A percentile compares a stretch with the other conserved stretches of the same genome.
These are phyloP conservation scores for Vigna reflexopilosa DNA, from an alignment of 306 rosid genomes.

Conservation along the genomic window DNA sequence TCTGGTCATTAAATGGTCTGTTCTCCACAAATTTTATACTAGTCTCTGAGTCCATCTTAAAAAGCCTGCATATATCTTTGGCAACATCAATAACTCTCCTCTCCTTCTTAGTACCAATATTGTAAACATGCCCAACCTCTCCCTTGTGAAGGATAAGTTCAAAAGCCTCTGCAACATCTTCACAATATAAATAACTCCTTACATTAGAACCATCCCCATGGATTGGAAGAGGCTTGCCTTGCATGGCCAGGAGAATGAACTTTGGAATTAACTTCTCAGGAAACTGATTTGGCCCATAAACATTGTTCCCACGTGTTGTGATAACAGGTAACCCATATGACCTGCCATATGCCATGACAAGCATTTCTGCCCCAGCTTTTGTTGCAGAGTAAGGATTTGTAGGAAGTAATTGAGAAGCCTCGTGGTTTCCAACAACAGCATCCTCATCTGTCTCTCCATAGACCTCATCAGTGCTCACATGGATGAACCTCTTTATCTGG, in stretches of 20 bases:
- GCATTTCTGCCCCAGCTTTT: slow-evolving; percentile 97
- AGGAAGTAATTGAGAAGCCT: slow-evolving; percentile 93
- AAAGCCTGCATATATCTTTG: slow-evolving; percentile 76
- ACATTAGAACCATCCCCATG: slow-evolving; percentile 95
- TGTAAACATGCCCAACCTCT: slow-evolving; percentile 96
- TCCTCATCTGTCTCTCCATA: slow-evolving; percentile 96
- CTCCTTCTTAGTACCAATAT: slow-evolving; percentile 85
- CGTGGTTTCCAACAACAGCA: slow-evolving; percentile 92
- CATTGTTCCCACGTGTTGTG: slow-evolving; percentile 93
- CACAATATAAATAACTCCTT: slow-evolving; percentile 89
- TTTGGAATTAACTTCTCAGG: slow-evolving; percentile 91
- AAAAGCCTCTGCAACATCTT: slow-evolving; percentile 96
- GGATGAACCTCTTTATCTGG: slow-evolving; percentile 88
- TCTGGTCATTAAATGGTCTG: slow-evolving; percentile 91
- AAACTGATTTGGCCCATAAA: slow-evolving; percentile 91
- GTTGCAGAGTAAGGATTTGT: slow-evolving; percentile 95
- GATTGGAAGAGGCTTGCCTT: slow-evolving; percentile 89
- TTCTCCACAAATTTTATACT: slow-evolving; percentile 86
- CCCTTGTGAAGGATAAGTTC: slow-evolving; percentile 92
- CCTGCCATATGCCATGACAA: slow-evolving; percentile 94
- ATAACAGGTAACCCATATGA: slow-evolving; percentile 89
- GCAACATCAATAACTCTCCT: slow-evolving; percentile 95
- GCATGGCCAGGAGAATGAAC: slow-evolving; percentile 89
- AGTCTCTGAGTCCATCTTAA: slow-evolving; percentile 62
- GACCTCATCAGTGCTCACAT: slow-evolving; percentile 95